Percentiles rank a stretch among this genome's conserved stretches.
Evolutionary conservation across 2,329 filamentous ascomycete species (phyloP).

Genomic region (Bipolaris sorokiniana): DNA sequence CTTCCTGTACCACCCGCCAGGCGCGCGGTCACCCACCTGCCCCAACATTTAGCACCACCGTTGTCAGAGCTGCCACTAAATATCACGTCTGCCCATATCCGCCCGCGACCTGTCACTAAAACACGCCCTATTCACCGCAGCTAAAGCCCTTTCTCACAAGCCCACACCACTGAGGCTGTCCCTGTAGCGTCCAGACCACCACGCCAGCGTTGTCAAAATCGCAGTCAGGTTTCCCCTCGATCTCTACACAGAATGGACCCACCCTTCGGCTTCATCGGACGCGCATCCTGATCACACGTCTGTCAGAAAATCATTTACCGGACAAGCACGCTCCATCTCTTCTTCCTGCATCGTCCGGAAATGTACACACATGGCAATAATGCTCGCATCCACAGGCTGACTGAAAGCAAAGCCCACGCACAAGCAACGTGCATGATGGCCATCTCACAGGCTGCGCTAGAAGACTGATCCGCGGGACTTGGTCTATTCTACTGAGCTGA

Average conservation of each 20-base stretch:
- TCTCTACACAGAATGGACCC: slow-evolving; percentile 6
- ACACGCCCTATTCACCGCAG: slow-evolving; percentile 6
- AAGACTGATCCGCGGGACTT: not conserved
- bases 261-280: slow-evolving; percentile 3
- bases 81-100: slow-evolving; percentile 7
- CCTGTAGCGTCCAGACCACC: slow-evolving; percentile 9
- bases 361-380: too few species aligned
- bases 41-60: slow-evolving; percentile 10
- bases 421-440: slow-evolving; percentile 1
- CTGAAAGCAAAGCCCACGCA: not conserved
- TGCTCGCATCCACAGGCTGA: too few species aligned
- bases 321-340: not conserved
- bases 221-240: not conserved
- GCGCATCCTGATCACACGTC: slow-evolving; percentile 2
- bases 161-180: not conserved
- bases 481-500: not conserved
- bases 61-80: slow-evolving; percentile 7
- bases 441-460: slow-evolving; percentile 7
- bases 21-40: slow-evolving; percentile 4
- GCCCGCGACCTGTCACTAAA: slow-evolving; percentile 3
- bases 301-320: not conserved
- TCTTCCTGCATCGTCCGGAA: too few species aligned
- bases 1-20: slow-evolving; percentile 2
- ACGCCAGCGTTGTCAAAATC: slow-evolving; percentile 6
- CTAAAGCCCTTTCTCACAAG: not conserved